Evolutionary conservation across 2,329 filamentous ascomycete species (phyloP).

Genomic region (Diaporthe ampelina): DNA sequence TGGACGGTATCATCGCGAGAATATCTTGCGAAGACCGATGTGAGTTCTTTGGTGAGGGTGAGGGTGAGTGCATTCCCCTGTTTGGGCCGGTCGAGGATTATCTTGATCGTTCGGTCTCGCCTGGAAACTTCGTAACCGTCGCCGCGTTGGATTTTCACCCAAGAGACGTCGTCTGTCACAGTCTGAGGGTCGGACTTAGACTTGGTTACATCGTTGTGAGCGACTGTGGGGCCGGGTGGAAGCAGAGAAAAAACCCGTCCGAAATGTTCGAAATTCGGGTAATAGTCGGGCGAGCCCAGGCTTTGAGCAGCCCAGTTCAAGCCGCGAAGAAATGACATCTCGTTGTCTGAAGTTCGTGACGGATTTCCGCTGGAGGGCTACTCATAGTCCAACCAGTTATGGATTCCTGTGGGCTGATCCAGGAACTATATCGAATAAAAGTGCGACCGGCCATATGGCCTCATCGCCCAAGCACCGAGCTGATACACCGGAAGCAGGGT

Average conservation of each 20-base stretch:
- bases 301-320: slow-evolving; percentile 23
- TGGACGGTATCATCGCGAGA: background rate
- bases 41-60: slow-evolving; percentile 10
- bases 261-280: slow-evolving; percentile 11
- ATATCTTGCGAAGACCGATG: background rate
- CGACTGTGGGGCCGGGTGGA: background rate
- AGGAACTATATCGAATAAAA: slow-evolving; percentile 4
- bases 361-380: background rate
- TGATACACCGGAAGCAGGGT: background rate
- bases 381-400: background rate
- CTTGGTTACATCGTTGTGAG: background rate
- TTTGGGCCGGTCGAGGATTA: background rate
- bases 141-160: background rate
- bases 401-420: background rate
- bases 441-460: background rate
- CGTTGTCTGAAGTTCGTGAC: background rate
- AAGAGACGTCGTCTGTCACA: background rate
- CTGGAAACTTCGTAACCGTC: slow-evolving; percentile 9
- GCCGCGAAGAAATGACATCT: slow-evolving; percentile 1
- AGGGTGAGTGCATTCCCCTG: slow-evolving; percentile 18
- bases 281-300: slow-evolving; percentile 3
- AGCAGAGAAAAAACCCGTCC: slow-evolving; percentile 1
- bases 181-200: background rate
- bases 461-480: background rate
- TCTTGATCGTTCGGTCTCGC: slow-evolving; percentile 3